Evolutionary conservation across 116 monocot species (phyloP), one percentile per base, ranked within the genome.

Genomic region (Posidonia oceanica): DNA sequence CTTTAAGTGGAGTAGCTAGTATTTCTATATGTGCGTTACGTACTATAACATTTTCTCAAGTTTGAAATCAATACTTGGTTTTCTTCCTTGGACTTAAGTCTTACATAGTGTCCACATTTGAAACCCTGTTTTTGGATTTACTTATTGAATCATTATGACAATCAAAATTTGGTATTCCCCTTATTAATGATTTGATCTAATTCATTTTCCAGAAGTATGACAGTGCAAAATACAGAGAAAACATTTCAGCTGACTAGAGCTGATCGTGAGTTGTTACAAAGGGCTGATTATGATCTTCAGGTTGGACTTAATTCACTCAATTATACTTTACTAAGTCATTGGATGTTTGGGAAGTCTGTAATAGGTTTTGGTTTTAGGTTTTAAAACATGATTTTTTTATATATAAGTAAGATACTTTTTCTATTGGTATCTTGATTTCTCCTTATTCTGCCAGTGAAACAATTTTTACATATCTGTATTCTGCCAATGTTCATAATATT

Each of bases 201-300:
- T 48, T 48, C 48, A 5, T 48, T 40, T 17, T 64, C 5, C 79
- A 96, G 96, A 65, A 69, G 82, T 55, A 88, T 40, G 36, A 60
- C 76, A 36, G 13, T 82, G 64, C 88, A 87, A 60, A 80, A 14
- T 48, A 53, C 86, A 66, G 88, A 91, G 65, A 91, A 38, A 81
- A 80, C 75, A 52, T 95, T 91, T 83, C 91, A 82, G 59, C 70
- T 95, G 53, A 84, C 88, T 61, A 84, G 84, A 83, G 57, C 73
- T 39, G 84, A 96, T 20, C 86, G 69, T 48, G 91, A 96, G 64
- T 42, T 85, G 71, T 70, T 91, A 40, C 88, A 91, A 72, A 82
- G 75, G 79, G 23, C 75, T 69, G 96, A 96, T 66, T 83, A 81
- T 85, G 96, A 96, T 83, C 81, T 96, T 60, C 96, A 91, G 96